A percentile compares a stretch with the other conserved stretches of the same genome.
These are phyloP conservation scores for Fusarium odoratissimum DNA, from an alignment of 2,329 filamentous ascomycete genomes.

Conservation along the genomic window DNA sequence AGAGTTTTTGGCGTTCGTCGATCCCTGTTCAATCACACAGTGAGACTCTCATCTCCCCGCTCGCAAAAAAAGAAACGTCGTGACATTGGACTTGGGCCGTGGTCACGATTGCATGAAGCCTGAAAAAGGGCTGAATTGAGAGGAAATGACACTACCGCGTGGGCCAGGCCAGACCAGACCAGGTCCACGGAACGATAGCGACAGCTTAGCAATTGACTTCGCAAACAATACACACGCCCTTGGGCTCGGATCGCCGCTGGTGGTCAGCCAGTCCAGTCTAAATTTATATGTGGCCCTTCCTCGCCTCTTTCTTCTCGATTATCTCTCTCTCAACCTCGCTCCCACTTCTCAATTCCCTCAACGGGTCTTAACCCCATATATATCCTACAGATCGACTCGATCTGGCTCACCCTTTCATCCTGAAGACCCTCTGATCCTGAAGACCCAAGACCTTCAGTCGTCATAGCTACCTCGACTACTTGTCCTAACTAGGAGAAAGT, in stretches of 20 bases:
- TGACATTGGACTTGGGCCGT: not conserved
- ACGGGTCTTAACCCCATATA: constrained; percentile 17
- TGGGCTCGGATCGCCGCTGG: constrained; percentile 30
- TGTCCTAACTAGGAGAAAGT: constrained; percentile 40
- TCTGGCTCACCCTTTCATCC: constrained; percentile 7
- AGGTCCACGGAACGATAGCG: not conserved
- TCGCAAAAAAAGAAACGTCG: not conserved
- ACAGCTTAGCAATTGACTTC: constrained; percentile 9
- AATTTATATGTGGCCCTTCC: constrained; percentile 43
- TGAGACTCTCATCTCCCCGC: constrained; percentile 14
- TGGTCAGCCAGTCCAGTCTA: constrained; percentile 22
- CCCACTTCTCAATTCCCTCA: constrained; percentile 13
- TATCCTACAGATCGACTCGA: constrained; percentile 27
- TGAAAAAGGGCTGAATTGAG: constrained; percentile 20
- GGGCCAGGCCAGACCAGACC: constrained; percentile 17
- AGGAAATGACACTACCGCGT: not conserved
- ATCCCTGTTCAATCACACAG: constrained; percentile 18
- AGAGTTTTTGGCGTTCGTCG: constrained; percentile 33
- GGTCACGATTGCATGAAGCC: constrained; percentile 5
- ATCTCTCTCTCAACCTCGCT: constrained; percentile 9
- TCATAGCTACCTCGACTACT: constrained; percentile 34
- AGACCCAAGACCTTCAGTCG: constrained; percentile 14
- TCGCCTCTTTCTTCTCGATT: constrained; percentile 23
- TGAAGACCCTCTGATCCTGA: not conserved
- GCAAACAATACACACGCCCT: constrained; percentile 6